phyloP scores from a whole-genome alignment of 108 stramenopile genomes.

The Cyclotella cryptica region DNA sequence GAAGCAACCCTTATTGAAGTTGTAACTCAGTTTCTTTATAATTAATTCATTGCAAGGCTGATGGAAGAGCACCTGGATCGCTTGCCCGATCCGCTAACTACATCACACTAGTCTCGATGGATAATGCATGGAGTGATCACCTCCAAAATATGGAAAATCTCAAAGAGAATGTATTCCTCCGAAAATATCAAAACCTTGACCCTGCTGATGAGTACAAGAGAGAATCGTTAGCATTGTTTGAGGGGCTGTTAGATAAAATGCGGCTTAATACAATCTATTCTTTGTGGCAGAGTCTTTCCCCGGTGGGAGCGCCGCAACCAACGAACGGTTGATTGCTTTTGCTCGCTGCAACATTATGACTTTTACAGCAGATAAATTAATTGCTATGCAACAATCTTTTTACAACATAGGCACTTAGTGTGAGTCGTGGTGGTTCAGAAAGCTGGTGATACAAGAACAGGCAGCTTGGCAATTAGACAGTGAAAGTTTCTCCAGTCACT shows the following conservation, averaged over 20 bases:
- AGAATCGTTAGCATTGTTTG: constrained; percentile 79
- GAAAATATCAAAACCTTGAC: constrained; percentile 78
- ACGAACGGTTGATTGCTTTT: background rate
- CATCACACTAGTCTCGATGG: constrained; percentile 87
- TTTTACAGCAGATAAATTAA: too few relatives aligned
- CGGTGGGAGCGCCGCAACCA: constrained; percentile 37
- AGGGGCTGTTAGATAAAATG: constrained; percentile 84
- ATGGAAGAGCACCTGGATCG: constrained; percentile 66
- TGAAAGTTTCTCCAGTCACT: too few relatives aligned
- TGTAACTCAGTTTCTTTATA: background rate
- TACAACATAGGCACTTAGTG: too few relatives aligned
- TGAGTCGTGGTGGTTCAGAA: too few relatives aligned
- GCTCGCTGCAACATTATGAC: background rate
- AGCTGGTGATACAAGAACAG: too few relatives aligned
- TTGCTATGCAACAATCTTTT: too few relatives aligned
- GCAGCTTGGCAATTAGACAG: too few relatives aligned
- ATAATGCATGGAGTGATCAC: constrained; percentile 93
- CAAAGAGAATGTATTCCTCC: constrained; percentile 83
- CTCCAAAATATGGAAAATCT: constrained; percentile 87
- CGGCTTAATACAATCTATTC: constrained; percentile 86
- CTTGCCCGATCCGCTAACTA: constrained; percentile 87
- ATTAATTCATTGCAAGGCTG: constrained; percentile 14
- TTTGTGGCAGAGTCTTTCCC: constrained; percentile 78
- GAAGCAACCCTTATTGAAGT: background rate
- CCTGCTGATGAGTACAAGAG: constrained; percentile 80